Evolutionary conservation across 371 early-diverging fungal species (phyloP), one percentile per base, ranked within the genome.

Genomic region (Coemansia sp.): DNA sequence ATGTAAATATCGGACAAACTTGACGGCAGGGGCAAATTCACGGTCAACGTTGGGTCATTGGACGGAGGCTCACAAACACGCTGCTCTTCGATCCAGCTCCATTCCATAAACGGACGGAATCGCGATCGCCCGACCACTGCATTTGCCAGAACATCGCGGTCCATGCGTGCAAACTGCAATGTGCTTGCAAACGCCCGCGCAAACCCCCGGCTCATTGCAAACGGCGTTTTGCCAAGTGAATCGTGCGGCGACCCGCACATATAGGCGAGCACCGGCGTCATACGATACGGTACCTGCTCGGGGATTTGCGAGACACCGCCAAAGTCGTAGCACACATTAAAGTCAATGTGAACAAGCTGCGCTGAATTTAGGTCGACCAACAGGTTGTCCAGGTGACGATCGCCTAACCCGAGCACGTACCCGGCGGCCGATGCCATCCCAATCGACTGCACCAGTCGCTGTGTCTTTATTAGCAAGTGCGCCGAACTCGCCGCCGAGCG

Each of bases 341-440:
- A 92, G 79, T 99, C 99, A 59, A 99, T 97, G 83, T 99, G 97
- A 10, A 99, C 95, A 2, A 93, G 94, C 0, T 84, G 86, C 5
- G 79, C 80, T 31, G 78, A 78, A 69, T 94, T 92, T 1, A 29
- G 16, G n/a, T 60, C 45, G 13, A 99, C 78, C 68, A 99, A 55
- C 54, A 99, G 94, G 75, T 99, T 99, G 74, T 97, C 97, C 64
- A 95, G 72, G 80, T 99, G 99, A 10, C 99, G 89, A 80, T 99
- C 99, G 10, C 99, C 99, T 39, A 99, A 82, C 0, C 99, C 99
- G 69, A 99, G 88, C n/a, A 99, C 83, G 76, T 95, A 98, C 0
- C 99, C 99, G 47, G 93, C 86, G 52, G 97, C 90, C 16, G 94
- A 94, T 79, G 91, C 92, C 8, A 92, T 90, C 89, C 82, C 60